These are phyloP conservation scores for Aspergillus nanangensis DNA, from an alignment of 495 filamentous ascomycete genomes.

Conservation along the genomic window DNA sequence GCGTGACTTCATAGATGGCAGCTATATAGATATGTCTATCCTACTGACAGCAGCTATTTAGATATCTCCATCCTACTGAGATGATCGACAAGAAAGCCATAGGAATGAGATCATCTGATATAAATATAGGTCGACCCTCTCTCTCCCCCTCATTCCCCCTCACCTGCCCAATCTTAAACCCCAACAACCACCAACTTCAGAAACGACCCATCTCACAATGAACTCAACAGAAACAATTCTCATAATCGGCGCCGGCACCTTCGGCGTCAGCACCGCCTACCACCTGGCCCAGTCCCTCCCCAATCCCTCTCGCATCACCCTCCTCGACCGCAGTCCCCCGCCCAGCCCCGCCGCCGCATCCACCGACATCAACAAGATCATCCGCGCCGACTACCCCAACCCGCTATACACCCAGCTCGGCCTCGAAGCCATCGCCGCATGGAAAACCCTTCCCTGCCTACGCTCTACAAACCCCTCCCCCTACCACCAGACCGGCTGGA, in stretches of 20 bases:
- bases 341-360: conserved; percentile 23
- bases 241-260: conserved; percentile 41
- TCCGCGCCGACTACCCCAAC: conserved; percentile 31
- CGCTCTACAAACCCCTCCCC: conserved; percentile 15
- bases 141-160: not conserved
- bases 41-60: too few species aligned
- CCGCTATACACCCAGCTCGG: conserved; percentile 26
- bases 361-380: conserved; percentile 31
- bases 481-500: conserved; percentile 32
- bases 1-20: too few species aligned
- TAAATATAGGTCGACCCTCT: too few species aligned
- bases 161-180: not conserved
- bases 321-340: conserved; percentile 31
- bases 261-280: conserved; percentile 41
- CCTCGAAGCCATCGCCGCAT: conserved; percentile 28
- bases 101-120: too few species aligned
- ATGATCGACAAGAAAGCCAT: too few species aligned
- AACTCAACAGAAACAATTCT: conserved; percentile 18
- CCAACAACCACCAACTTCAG: too few species aligned
- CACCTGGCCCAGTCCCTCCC: conserved; percentile 25
- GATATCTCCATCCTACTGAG: too few species aligned
- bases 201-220: conserved; percentile 8
- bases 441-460: conserved; percentile 20
- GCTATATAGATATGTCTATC: too few species aligned
- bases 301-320: conserved; percentile 22